These are phyloP conservation scores for Boechera stricta DNA, from an alignment of 345 rosid genomes.

Conservation along the genomic window DNA sequence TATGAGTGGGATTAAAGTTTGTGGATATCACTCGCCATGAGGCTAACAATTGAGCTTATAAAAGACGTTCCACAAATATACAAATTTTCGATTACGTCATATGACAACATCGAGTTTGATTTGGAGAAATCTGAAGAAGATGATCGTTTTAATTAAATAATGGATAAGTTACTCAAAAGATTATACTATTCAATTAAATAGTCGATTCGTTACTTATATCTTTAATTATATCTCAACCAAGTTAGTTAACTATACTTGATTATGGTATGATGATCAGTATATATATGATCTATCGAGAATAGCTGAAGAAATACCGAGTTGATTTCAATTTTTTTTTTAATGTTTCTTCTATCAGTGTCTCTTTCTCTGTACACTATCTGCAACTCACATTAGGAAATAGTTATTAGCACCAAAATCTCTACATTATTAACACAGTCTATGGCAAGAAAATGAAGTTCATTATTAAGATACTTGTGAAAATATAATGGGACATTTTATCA, in stretches of 20 bases:
- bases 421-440: background rate
- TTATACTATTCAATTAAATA: background rate
- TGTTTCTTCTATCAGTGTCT: background rate
- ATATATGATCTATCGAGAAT: constrained; percentile 5
- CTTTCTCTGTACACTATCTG: background rate
- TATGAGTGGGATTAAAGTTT: constrained; percentile 47
- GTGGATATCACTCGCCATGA: constrained; percentile 41
- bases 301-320: background rate
- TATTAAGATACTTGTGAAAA: background rate
- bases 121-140: constrained; percentile 14
- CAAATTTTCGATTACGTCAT: constrained; percentile 34
- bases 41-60: constrained; percentile 22
- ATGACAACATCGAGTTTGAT: constrained; percentile 35
- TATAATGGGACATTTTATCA: background rate
- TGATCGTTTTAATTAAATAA: constrained; percentile 12
- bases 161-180: background rate
- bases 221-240: background rate
- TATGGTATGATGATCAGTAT: background rate
- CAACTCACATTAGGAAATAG: background rate
- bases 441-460: background rate
- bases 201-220: background rate
- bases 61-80: constrained; percentile 15
- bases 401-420: background rate
- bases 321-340: background rate
- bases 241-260: background rate